Evolutionary conservation across 805 yeast genomes (phyloP), one percentile per base, ranked within the genome.

Genomic region (Nakazawaea siamensis): DNA sequence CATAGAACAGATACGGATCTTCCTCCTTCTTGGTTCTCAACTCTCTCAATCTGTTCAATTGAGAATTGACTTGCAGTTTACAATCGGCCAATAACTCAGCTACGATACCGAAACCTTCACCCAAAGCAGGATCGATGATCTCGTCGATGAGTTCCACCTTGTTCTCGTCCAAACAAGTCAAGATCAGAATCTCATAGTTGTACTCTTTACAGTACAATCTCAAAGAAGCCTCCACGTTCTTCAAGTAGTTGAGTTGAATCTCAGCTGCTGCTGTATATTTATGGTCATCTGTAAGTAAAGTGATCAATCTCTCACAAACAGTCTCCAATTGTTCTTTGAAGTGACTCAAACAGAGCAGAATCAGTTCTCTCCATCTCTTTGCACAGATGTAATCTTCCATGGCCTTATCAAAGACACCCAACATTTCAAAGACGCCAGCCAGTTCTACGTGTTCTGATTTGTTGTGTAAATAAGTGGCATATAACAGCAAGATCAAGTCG

Each of bases 31-130:
- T 88, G 13, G 70, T 66, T 47, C 98, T 72, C 37, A 92, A 65
- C 47, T 87, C 97, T 38, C 95, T 70, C 42, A 92, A 60, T 51
- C 99, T 75, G 41, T 64, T 73, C 45, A 87, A 61, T 58, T 92
- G 99, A 0, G 97, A 82, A 29, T 65, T 70, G 15, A 84, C 58
- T 63, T 92, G 99, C 12, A 81, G 74, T 47, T 74, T 76, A 62
- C 97, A 92, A 54, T 92, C 99, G n/a, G 96, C 92, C 26, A 90
- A 55, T 21, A 92, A 64, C 57, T 92, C 97, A 4, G 94, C 90
- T 42, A 87, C 65, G 0, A 70, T 63, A 44, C 94, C 95, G 57
- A 87, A 92, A 1, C 94, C 92, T 54, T 90, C 97, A 32, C 82
- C 78, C 24, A 90, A 55, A 14, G 78, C 82, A 2, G 78, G 73